These are phyloP conservation scores for Hymenoscyphus linearis DNA, from an alignment of 2,329 filamentous ascomycete genomes.

Conservation along the genomic window DNA sequence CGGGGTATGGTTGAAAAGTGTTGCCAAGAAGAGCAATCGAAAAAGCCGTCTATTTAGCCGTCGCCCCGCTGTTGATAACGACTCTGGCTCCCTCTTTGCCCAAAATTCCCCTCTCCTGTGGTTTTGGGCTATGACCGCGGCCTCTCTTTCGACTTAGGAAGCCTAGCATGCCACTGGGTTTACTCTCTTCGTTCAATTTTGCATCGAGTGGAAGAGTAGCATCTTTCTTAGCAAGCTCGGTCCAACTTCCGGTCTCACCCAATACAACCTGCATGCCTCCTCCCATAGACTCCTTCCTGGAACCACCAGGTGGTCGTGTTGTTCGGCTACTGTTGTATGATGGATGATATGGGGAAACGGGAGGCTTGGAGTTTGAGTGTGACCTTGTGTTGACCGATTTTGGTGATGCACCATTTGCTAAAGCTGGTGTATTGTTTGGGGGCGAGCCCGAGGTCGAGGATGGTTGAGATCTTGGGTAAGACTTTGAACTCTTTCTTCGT, in stretches of 20 bases:
- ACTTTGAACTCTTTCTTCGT: slow-evolving; percentile 22
- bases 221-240: slow-evolving; percentile 80
- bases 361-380: slow-evolving; percentile 7
- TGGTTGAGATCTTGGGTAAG: slow-evolving; percentile 26
- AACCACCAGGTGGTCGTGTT: slow-evolving; percentile 19
- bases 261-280: slow-evolving; percentile 89
- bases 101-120: slow-evolving; percentile 85
- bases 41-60: slow-evolving; percentile 1
- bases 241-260: slow-evolving; percentile 86
- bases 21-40: not conserved
- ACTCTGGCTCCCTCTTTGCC: slow-evolving; percentile 92
- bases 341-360: slow-evolving; percentile 28
- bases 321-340: slow-evolving; percentile 21
- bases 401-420: slow-evolving; percentile 17
- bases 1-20: not conserved
- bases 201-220: slow-evolving; percentile 67
- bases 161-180: slow-evolving; percentile 78
- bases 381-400: not conserved
- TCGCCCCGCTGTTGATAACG: slow-evolving; percentile 55
- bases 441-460: slow-evolving; percentile 26
- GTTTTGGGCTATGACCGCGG: slow-evolving; percentile 85
- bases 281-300: slow-evolving; percentile 27
- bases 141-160: slow-evolving; percentile 89
- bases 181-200: slow-evolving; percentile 44
- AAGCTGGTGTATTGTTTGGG: slow-evolving; percentile 20